Evolutionary conservation across 2,329 filamentous ascomycete species (phyloP), one percentile per base, ranked within the genome.

Genomic region (Aspergillus pseudoglaucus): DNA sequence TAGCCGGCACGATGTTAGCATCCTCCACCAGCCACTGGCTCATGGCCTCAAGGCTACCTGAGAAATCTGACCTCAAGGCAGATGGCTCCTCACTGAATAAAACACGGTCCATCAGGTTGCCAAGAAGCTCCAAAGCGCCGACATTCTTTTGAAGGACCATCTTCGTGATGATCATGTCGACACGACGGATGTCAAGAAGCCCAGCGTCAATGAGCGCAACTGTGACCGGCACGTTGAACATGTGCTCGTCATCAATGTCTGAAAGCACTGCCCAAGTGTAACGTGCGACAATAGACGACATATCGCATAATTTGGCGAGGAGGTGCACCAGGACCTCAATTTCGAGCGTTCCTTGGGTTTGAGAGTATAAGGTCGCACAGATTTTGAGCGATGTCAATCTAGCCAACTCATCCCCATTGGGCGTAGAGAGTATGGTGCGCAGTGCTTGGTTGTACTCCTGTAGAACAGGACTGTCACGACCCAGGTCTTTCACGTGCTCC

Each of bases 51-150:
- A 95, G 77, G 48, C 88, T 94, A 52, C 82, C 80, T 6, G 88
- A 84, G 61, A 96, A 94, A 68, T 97, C 90, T 1, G 90, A 84
- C 58, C 89, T 87, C 42, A 96, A 74, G 1, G 86, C 87, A 35
- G 85, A 80, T 0, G 89, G 88, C 40, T 84, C 82, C 42, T 90
- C 87, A 56, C 82, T 87, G 44, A 95, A 79, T 7, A 96, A 73
- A 0, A 90, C 81, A 39, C 88, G 80, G 55, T 93, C 86, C 53
- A 95, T 75, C 39, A 96, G 75, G 39, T 84, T 83, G 45, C 85
- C 82, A n/a, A 97, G 76, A 63, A 95, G 87, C 48, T 89, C 82
- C 3, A 96, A 71, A 1, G 87, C 88, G 18, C 79, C 78, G 6
- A 83, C 77, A 52, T 90, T 88, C 49, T 83, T 82, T 47, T 84